Evolutionary conservation across 345 rosid species (phyloP), one percentile per base, ranked within the genome.

Genomic region (Salix koriyanagi): DNA sequence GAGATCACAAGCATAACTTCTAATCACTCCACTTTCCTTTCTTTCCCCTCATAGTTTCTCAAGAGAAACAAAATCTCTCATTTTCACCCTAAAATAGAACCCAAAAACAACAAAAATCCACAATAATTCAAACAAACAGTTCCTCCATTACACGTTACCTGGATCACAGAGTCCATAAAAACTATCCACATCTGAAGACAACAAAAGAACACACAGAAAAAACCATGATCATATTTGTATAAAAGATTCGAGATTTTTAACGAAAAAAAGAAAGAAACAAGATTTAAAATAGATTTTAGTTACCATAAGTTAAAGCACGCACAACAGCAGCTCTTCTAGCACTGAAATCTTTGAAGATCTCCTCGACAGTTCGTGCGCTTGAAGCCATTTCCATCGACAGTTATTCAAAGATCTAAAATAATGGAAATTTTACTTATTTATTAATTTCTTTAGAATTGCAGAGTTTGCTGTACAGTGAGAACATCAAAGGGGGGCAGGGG

Each of bases 361-460:
- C 79, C 41, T 76, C 79, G 2, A 76, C 79, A 21, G 79, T 76
- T 13, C 79, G 79, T 0, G 69, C 74, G 65, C 66, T 76, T 36
- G 79, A 58, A 58, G 79, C 74, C 79, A 69, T 76, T 69, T 76
- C 79, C 79, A 76, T 76, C 48, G 74, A 67, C 79, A 58, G 42
- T 25, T 68, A 37, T 58, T 21, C 16, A 68, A 44, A 68, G 71
- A 68, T 68, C 71, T 39, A 68, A 41, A 30, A 34, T 6, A 28
- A 36, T 15, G 41, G 26, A 25, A n/a, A 25, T 23, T 11, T 37
- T 44, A 41, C 23, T 37, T 37, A 37, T 37, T 19, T 37, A 41
- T 4, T 37, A 52, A n/a, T 9, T 6, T 18, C 42, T 39, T 68
- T n/a, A 18, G 19, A 41, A 23, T 68, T 41, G 32, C 9, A 9